phyloP scores from a whole-genome alignment of 176 grass and related monocot species.

The Aegilops bicornis region DNA sequence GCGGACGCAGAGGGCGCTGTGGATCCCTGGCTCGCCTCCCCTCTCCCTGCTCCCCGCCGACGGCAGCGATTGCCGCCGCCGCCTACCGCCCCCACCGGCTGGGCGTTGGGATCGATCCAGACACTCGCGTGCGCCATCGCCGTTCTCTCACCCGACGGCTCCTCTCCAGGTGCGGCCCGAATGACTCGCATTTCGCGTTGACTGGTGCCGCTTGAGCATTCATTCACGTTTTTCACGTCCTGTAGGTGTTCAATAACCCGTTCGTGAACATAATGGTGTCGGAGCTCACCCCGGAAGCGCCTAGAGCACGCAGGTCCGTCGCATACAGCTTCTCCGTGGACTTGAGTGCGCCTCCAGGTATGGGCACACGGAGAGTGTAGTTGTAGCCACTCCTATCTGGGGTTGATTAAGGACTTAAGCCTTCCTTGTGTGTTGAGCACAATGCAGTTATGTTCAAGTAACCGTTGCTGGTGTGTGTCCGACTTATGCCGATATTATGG shows the following conservation, averaged over 20 bases:
- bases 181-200: not conserved
- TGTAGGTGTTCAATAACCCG: constrained; percentile 85
- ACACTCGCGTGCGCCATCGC: constrained; percentile 69
- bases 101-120: constrained; percentile 87
- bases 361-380: not conserved
- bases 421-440: not conserved
- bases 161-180: constrained; percentile 37
- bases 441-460: not conserved
- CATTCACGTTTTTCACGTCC: not conserved
- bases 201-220: not conserved
- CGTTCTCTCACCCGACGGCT: constrained; percentile 59
- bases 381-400: constrained; percentile 6
- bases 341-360: constrained; percentile 86
- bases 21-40: constrained; percentile 75
- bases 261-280: constrained; percentile 72
- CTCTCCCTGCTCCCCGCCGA: constrained; percentile 54
- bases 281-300: constrained; percentile 63
- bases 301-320: constrained; percentile 92
- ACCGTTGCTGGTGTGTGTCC: constrained; percentile 1
- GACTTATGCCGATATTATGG: not conserved
- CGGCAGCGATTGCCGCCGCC: not conserved
- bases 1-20: constrained; percentile 40
- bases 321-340: constrained; percentile 68
- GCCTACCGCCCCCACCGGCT: constrained; percentile 35
- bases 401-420: not conserved